Percentiles rank a stretch among this genome's conserved stretches.
Conservation (phyloP, 208 protist species). For the Acanthamoeba sp. region DNA sequence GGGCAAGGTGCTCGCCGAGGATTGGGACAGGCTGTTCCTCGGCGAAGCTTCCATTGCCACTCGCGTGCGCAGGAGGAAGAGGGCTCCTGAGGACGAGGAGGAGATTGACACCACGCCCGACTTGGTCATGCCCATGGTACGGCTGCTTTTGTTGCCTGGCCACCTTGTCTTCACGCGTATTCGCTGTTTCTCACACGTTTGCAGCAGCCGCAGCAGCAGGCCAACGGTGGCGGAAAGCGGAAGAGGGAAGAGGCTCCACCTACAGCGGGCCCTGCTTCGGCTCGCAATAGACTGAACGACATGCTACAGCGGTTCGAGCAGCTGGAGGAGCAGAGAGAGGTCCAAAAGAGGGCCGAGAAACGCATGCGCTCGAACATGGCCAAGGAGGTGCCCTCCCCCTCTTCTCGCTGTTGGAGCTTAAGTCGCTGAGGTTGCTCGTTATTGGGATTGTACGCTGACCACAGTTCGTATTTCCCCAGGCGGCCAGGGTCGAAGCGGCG, state of each 20-base stretch:
- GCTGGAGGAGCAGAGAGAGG: not conserved
- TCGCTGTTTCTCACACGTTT: not conserved
- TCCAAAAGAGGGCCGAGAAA: not conserved
- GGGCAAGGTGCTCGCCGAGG: conserved; percentile 7
- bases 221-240: not conserved
- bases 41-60: conserved; percentile 37
- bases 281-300: not conserved
- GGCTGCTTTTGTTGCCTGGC: not conserved
- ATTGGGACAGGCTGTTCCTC: not conserved
- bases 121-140: not conserved
- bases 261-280: not conserved
- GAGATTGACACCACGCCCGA: not conserved
- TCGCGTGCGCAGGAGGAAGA: not conserved
- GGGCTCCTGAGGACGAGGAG: conserved; percentile 19
- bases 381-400: not conserved
- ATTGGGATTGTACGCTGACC: not conserved
- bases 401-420: too few species aligned
- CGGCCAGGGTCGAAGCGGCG: not conserved
- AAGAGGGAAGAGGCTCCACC: conserved; percentile 2
- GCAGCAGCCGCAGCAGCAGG: not conserved
- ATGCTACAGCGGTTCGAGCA: conserved; percentile 15
- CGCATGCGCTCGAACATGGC: not conserved
- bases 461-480: not conserved
- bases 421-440: too few species aligned
- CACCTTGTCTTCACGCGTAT: too few species aligned